Evolutionary conservation across 1,284 basidiomycete species (phyloP), one percentile per base, ranked within the genome.

Genomic region (Agaricales sp.): DNA sequence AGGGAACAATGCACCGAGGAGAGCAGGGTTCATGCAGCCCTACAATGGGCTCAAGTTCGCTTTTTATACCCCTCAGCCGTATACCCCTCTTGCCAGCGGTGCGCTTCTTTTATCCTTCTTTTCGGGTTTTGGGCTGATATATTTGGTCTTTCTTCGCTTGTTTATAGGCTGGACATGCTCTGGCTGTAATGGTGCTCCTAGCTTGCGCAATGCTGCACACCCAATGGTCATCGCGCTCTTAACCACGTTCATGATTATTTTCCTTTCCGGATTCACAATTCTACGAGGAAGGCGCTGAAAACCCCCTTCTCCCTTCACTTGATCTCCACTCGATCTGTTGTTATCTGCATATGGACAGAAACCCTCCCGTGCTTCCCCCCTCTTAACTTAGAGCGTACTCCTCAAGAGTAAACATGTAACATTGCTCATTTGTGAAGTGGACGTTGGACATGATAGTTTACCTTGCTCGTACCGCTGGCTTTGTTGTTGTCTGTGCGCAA

Each of bases 161-260:
- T n/a, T n/a, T n/a, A n/a, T 49, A 88, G 90, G 83, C 39, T 94
- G 91, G 91, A 68, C 69, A 49, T 93, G 91, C 60, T 59, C 71
- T 0, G 75, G 75, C 12, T 94, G 91, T 66, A 79, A 68, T 52
- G 67, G 69, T 52, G 73, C 59, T 73, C 46, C 67, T 73, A n/a
- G n/a, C n/a, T n/a, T n/a, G n/a, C 11, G 61, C 68, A 44, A 67
- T 48, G 61, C 67, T 24, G 58, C 78, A 19, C 76, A 85, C 54
- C 88, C 89, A 0, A 77, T 78, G 0, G 73, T 82, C 51, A 64
- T 87, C 51, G 80, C 78, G 43, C 58, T 90, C 45, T 46, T 87
- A 39, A 74, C 81, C 18, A 87, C 86, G 1, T 60, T 89, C 45
- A 59, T 90, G 50, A 68, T 90, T 55, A 77, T 89, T 62, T 67